These are phyloP conservation scores for Tephrocybe sp. DNA, from an alignment of 768 basidiomycete genomes.

Conservation along the genomic window DNA sequence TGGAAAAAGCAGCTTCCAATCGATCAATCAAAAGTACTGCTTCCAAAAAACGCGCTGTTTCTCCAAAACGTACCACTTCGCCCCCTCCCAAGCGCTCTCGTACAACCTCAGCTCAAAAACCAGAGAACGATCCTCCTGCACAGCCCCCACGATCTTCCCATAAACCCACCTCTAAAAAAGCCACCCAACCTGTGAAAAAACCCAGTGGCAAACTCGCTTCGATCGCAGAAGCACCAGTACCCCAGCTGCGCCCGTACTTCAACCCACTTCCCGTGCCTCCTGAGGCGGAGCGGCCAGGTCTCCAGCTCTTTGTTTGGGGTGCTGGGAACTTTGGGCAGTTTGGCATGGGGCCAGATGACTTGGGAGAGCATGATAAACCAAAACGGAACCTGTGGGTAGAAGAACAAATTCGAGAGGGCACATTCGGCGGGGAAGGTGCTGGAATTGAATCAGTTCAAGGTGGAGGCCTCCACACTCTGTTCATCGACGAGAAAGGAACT, in stretches of 20 bases:
- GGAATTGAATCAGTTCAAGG: slow-evolving; percentile 82
- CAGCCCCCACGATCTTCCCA: slow-evolving; percentile 27
- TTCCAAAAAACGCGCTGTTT: slow-evolving; percentile 51
- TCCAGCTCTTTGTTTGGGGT: slow-evolving; percentile 84
- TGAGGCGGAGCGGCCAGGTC: slow-evolving; percentile 58
- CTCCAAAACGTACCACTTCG: slow-evolving; percentile 40
- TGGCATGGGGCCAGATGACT: slow-evolving; percentile 77
- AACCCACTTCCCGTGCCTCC: slow-evolving; percentile 66
- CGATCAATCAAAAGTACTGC: slow-evolving; percentile 31
- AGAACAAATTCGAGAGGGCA: slow-evolving; percentile 67
- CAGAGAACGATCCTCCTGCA: slow-evolving; percentile 40
- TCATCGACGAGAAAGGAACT: slow-evolving; percentile 86
- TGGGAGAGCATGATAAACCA: slow-evolving; percentile 76
- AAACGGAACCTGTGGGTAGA: slow-evolving; percentile 78
- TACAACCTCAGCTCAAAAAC: slow-evolving; percentile 37
- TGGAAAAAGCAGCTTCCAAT: slow-evolving; percentile 24
- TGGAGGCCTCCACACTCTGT: slow-evolving; percentile 88
- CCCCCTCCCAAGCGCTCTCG: slow-evolving; percentile 53
- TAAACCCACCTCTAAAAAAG: slow-evolving; percentile 25
- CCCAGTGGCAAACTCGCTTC: slow-evolving; percentile 20
- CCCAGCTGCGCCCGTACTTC: slow-evolving; percentile 56
- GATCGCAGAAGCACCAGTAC: slow-evolving; percentile 31
- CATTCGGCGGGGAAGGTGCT: slow-evolving; percentile 67
- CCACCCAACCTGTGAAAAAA: slow-evolving; percentile 16
- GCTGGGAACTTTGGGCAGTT: slow-evolving; percentile 95